phyloP scores from a whole-genome alignment of 805 yeast genomes.

The Tetrapisispora namnaoensis region DNA sequence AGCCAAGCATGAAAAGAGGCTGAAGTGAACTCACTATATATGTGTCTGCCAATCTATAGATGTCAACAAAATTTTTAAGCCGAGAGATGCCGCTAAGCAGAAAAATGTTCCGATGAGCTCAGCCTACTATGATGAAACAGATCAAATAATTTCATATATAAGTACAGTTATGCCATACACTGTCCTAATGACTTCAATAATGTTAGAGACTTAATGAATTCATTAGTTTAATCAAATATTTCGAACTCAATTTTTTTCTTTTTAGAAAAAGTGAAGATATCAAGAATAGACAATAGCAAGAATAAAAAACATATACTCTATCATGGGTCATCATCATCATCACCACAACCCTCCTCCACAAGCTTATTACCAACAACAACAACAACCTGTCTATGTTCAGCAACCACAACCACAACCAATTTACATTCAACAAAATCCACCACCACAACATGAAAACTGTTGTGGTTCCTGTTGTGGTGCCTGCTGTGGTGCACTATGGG shows the following conservation, averaged over 20 bases:
- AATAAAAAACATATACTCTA: neutral
- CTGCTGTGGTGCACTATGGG: slow-evolving; percentile 12
- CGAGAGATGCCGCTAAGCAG: too few relatives aligned
- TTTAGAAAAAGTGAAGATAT: too few relatives aligned
- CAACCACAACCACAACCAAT: slow-evolving; percentile 23
- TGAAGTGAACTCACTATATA: too few relatives aligned
- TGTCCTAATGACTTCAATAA: too few relatives aligned
- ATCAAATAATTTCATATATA: neutral
- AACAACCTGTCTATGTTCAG: slow-evolving; percentile 19
- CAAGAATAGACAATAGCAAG: neutral
- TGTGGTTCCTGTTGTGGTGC: slow-evolving; percentile 14
- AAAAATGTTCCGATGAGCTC: neutral
- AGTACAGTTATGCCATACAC: neutral
- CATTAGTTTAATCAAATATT: too few relatives aligned
- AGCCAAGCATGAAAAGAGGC: too few relatives aligned
- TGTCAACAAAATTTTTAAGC: too few relatives aligned
- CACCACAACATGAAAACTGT: slow-evolving; percentile 11
- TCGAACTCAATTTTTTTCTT: too few relatives aligned
- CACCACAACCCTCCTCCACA: slow-evolving; percentile 2
- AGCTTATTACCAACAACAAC: slow-evolving; percentile 3
- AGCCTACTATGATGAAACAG: neutral
- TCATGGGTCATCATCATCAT: slow-evolving; percentile 5
- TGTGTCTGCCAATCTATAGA: too few relatives aligned
- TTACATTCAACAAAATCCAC: slow-evolving; percentile 22
- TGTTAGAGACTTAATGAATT: too few relatives aligned